A percentile compares a stretch with the other conserved stretches of the same genome.
Evolutionary conservation across 2,329 filamentous ascomycete species (phyloP).

Genomic region (Hymenoscyphus occultus): DNA sequence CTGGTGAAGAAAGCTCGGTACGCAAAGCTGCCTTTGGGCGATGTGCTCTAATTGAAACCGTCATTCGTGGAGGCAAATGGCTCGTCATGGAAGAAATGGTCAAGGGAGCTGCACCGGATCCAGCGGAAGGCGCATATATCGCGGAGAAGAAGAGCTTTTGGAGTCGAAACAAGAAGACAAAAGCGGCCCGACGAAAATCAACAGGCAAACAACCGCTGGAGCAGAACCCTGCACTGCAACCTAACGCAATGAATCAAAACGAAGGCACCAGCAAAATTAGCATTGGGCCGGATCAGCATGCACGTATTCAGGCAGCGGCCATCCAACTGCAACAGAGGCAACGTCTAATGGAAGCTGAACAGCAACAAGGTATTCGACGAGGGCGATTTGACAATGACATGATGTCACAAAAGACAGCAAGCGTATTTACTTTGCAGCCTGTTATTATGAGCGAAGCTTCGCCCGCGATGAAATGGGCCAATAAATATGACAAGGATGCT

Average conservation of each 20-base stretch:
- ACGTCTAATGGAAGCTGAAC: slow-evolving; percentile 64
- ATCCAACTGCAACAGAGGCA: slow-evolving; percentile 75
- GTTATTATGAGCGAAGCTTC: slow-evolving; percentile 82
- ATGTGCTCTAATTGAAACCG: slow-evolving; percentile 87
- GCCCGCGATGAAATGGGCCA: slow-evolving; percentile 95
- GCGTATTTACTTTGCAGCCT: slow-evolving; percentile 83
- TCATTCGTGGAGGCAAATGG: slow-evolving; percentile 79
- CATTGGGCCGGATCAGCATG: slow-evolving; percentile 87
- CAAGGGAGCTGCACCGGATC: slow-evolving; percentile 84
- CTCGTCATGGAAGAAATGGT: slow-evolving; percentile 95
- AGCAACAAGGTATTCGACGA: slow-evolving; percentile 44
- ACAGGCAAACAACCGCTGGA: slow-evolving; percentile 59
- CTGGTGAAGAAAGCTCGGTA: slow-evolving; percentile 78
- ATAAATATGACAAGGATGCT: slow-evolving; percentile 86
- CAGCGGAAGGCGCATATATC: slow-evolving; percentile 81
- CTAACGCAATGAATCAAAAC: slow-evolving; percentile 41
- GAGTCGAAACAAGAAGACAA: slow-evolving; percentile 73
- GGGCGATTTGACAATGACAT: slow-evolving; percentile 55
- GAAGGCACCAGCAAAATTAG: slow-evolving; percentile 69
- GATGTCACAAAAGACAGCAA: slow-evolving; percentile 75
- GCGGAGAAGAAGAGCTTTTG: slow-evolving; percentile 95
- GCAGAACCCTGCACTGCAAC: slow-evolving; percentile 41
- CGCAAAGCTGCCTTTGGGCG: slow-evolving; percentile 92
- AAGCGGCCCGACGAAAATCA: slow-evolving; percentile 67
- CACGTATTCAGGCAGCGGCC: slow-evolving; percentile 87